Conservation (phyloP, 139 green algal species). For the Asterochloris erici region DNA sequence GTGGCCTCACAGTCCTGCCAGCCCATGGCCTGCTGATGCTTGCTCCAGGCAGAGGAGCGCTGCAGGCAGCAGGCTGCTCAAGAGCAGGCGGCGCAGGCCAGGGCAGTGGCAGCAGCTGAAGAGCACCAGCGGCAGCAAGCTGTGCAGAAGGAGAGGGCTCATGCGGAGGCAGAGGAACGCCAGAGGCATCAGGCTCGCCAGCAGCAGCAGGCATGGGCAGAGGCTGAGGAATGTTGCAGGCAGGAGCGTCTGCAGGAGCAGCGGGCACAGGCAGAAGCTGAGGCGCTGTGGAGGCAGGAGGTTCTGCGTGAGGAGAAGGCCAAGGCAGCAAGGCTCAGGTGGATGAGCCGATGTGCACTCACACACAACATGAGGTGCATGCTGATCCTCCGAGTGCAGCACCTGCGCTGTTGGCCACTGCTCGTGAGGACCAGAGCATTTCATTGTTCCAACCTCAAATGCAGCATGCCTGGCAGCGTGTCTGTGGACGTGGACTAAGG, state of each 20-base stretch:
- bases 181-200: not conserved
- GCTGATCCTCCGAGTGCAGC: too few species aligned
- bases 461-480: too few species aligned
- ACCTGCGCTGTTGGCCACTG: too few species aligned
- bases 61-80: not conserved
- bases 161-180: not conserved
- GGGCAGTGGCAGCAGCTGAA: not conserved
- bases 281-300: not conserved
- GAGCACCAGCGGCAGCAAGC: not conserved
- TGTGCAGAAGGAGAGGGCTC: not conserved
- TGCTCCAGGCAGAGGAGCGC: slow-evolving; percentile 5
- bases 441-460: too few species aligned
- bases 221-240: not conserved
- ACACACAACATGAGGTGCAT: too few species aligned
- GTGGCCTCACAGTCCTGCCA: not conserved
- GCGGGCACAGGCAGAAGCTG: not conserved
- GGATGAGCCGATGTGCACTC: too few species aligned
- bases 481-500: too few species aligned
- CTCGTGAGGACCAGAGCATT: too few species aligned
- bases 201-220: not conserved
- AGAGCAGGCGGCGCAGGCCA: not conserved
- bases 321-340: too few species aligned
- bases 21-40: not conserved
- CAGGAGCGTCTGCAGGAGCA: not conserved
- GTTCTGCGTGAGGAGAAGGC: too few species aligned